Evolutionary conservation across 176 grass and related monocot genomes (phyloP).

Genomic region (Otatea glauca): DNA sequence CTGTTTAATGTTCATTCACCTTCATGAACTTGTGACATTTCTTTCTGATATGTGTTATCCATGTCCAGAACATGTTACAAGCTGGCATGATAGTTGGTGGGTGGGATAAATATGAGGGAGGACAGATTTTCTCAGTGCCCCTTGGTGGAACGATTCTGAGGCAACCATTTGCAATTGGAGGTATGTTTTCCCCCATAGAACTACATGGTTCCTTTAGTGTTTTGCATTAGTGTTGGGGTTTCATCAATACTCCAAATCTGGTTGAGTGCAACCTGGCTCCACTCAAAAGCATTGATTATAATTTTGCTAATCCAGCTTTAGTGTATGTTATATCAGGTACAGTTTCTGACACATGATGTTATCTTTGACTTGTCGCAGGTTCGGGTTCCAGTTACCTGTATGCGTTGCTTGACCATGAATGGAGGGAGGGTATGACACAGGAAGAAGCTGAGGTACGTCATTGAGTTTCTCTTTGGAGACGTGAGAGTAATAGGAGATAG

Average conservation of each 20-base stretch:
- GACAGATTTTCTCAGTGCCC: conserved; percentile 89
- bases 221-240: background rate
- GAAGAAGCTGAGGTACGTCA: conserved; percentile 87
- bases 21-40: conserved; percentile 6
- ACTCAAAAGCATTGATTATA: background rate
- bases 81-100: conserved; percentile 94
- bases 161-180: conserved; percentile 96
- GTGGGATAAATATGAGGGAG: conserved; percentile 97
- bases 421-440: conserved; percentile 91
- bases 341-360: conserved; percentile 19
- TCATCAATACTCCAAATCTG: background rate
- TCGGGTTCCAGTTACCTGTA: conserved; percentile 92
- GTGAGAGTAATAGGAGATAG: background rate
- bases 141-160: conserved; percentile 90
- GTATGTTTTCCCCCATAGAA: conserved; percentile 38
- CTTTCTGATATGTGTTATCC: conserved; percentile 13
- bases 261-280: background rate
- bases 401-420: conserved; percentile 91
- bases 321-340: background rate
- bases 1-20: background rate
- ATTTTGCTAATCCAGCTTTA: background rate
- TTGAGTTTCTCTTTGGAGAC: background rate
- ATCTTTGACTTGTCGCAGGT: conserved; percentile 49
- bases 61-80: conserved; percentile 89
- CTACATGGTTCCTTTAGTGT: background rate